A percentile compares a stretch with the other conserved stretches of the same genome.
phyloP scores from a whole-genome alignment of 2,329 filamentous ascomycete species.

The Curvularia spicifera region DNA sequence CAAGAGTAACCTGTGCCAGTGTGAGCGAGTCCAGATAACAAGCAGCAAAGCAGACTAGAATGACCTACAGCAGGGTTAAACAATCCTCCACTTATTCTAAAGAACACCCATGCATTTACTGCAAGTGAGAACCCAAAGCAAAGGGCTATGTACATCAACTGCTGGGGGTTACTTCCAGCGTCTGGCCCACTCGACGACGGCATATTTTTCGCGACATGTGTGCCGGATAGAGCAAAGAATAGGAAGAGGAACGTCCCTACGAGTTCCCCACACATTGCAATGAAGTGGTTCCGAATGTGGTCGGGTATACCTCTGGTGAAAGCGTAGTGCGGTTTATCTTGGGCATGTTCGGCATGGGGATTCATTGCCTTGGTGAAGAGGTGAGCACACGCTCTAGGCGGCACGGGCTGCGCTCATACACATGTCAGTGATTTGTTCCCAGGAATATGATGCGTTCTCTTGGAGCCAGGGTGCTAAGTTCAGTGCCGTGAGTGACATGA shows the following conservation, averaged over 20 bases:
- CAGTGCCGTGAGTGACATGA: background rate
- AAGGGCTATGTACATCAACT: slow-evolving; percentile 48
- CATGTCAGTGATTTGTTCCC: background rate
- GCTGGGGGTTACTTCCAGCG: slow-evolving; percentile 21
- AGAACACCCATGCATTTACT: slow-evolving; percentile 51
- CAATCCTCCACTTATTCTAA: slow-evolving; percentile 35
- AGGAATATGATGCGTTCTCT: background rate
- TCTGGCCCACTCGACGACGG: slow-evolving; percentile 28
- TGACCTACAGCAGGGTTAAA: slow-evolving; percentile 26
- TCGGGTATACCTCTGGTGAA: background rate
- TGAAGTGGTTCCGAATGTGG: slow-evolving; percentile 21
- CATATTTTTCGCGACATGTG: slow-evolving; percentile 50
- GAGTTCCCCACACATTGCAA: slow-evolving; percentile 44
- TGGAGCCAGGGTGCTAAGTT: background rate
- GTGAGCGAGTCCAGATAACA: background rate
- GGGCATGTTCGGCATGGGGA: background rate
- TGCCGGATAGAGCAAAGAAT: slow-evolving; percentile 49
- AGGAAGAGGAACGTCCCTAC: slow-evolving; percentile 52
- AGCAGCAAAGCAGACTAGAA: background rate
- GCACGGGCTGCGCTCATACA: background rate
- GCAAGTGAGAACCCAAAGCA: slow-evolving; percentile 51
- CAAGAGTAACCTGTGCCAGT: background rate
- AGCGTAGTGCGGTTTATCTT: background rate
- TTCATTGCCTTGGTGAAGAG: background rate
- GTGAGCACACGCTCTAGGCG: background rate